Conservation (phyloP, 2,329 filamentous ascomycete species). For the Aspergillus fumigatiaffinis region DNA sequence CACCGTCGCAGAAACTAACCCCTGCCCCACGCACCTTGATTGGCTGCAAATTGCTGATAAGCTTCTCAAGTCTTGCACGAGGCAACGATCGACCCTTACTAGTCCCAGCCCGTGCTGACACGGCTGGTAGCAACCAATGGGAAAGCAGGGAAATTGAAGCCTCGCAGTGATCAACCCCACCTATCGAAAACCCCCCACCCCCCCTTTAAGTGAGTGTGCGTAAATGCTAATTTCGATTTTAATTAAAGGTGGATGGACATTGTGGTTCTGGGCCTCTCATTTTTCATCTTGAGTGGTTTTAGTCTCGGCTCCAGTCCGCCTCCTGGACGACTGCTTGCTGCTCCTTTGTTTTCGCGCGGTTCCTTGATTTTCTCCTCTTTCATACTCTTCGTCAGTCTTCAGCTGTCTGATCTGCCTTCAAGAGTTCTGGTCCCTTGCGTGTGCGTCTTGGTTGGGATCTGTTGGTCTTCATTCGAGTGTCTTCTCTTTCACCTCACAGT, state of each 20-base stretch:
- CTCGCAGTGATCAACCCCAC: not conserved
- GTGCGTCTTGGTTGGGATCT: not conserved
- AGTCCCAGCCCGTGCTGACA: conserved; percentile 16
- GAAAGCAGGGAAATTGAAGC: not conserved
- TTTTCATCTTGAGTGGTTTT: too few relatives aligned
- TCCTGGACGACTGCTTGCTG: too few relatives aligned
- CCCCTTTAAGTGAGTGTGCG: conserved; percentile 4
- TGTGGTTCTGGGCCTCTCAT: not conserved
- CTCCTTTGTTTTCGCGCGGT: not conserved
- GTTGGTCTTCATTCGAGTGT: not conserved
- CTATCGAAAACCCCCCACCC: not conserved
- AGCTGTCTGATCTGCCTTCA: not conserved
- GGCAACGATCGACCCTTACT: conserved; percentile 16
- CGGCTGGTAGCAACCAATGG: conserved; percentile 7
- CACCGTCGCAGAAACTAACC: conserved; percentile 6
- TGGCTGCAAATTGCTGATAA: conserved; percentile 12
- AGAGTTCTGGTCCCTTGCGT: not conserved
- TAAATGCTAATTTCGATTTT: not conserved
- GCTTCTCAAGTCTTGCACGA: conserved; percentile 18
- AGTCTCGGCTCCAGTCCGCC: too few relatives aligned
- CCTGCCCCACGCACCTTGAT: not conserved
- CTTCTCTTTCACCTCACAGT: not conserved
- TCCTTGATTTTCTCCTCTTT: not conserved
- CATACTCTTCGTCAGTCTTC: not conserved
- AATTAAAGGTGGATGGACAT: not conserved